These are phyloP conservation scores for Diplodia corticola DNA, from an alignment of 2,329 filamentous ascomycete genomes.

Conservation along the genomic window DNA sequence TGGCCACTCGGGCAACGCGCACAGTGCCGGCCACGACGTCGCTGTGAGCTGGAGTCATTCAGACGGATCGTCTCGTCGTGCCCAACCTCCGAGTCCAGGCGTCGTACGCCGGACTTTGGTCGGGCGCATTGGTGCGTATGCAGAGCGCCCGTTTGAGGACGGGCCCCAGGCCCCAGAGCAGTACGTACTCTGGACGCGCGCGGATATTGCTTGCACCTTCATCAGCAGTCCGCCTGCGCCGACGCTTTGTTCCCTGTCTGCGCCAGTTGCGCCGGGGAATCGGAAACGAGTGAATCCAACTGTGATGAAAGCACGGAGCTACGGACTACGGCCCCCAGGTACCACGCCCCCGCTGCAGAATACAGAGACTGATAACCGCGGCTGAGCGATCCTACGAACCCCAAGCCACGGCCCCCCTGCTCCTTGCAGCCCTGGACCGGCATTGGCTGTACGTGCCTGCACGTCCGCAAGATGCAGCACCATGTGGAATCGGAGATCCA, in stretches of 20 bases:
- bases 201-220: conserved; percentile 17
- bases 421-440: conserved; percentile 14
- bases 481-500: conserved; percentile 14
- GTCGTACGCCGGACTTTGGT: neutral
- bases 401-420: conserved; percentile 2
- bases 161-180: neutral
- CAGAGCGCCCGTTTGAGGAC: conserved; percentile 9
- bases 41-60: neutral
- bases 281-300: neutral
- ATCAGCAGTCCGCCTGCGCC: neutral
- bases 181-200: neutral
- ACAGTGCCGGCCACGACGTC: neutral
- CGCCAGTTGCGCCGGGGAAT: conserved; percentile 14
- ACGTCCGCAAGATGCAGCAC: conserved; percentile 16
- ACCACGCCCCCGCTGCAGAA: conserved; percentile 4
- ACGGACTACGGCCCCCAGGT: conserved; percentile 3
- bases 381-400: conserved; percentile 4
- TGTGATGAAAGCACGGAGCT: neutral
- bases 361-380: conserved; percentile 8
- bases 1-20: neutral
- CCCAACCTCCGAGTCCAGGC: neutral
- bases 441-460: conserved; percentile 6
- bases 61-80: conserved; percentile 5
- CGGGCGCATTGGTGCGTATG: conserved; percentile 5
- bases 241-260: neutral